Base-by-base conservation (phyloP, 2,329 filamentous ascomycete genomes). In the Penicillium glabrum region DNA sequence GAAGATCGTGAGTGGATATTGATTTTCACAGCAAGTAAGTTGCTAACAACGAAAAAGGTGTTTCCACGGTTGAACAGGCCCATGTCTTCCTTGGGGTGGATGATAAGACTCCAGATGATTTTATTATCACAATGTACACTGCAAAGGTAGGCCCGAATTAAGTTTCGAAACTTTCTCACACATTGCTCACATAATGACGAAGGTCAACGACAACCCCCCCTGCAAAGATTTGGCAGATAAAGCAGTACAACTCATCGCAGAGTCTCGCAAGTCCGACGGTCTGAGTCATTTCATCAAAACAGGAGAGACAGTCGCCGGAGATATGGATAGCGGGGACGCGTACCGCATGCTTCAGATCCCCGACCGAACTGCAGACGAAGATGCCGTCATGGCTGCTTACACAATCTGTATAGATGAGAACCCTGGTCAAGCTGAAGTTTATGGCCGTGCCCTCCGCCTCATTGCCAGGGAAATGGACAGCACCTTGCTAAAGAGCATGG, bases 1-100 rank as follows among this genome's bases (percentile, higher is more conserved):
- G 80, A 83, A 63, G 82, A 83, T 65, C 79, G 80, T 76, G 67
- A 67, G 73, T 72, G 51, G 21, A 39, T 50, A 46, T n/a, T 9
- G 8, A 33, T 24, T 9, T 13, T 31, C 41, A n/a, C 35, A 16
- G 21, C 2, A 13, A 37, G 11, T 31, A 11, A 9, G 16, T 5
- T 31, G 27, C 50, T 63, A 52, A 64, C 31, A 21, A 13, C 13
- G 11, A 9, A 11, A 49, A 58, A 80, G 78, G 78, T 14, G 78
- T 88, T 27, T 81, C 86, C 59, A 86, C 81, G n/a, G 82, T 84
- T 54, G 80, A 85, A 46, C 84, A 89, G 67, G 88, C 88, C 1
- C 76, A 88, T 31, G 75, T 81, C 13, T 89, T 83, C 74, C 77
- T 90, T 13, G 83, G 80, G 8, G 81, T 84, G 11, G 74, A 78